Base-by-base conservation (phyloP, 1,139 yeast genomes). In the Waltiozyma sp. region DNA sequence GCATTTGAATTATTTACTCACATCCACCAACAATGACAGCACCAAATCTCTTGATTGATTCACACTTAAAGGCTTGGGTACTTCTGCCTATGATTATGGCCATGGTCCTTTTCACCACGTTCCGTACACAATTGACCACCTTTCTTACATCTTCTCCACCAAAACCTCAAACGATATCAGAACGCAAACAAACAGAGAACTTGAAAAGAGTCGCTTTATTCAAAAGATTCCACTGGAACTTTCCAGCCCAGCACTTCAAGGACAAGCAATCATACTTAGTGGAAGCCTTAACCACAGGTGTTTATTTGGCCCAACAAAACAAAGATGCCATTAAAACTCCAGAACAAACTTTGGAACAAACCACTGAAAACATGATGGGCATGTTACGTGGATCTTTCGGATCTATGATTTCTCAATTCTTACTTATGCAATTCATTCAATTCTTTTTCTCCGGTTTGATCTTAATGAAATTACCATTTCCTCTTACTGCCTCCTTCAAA, bases 401-500 rank as follows among this genome's bases (percentile, higher is more conserved):
- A 60, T 85, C 79, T 62, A 86, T 81, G 59, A 75, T 88, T 18
- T 96, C 97, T 1, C 97, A 91, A 63, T 87, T 96, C 0, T 61
- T 88, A 40, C 82, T 89, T 53, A 89, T 91, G 96, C 89, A 89
- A 52, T 91, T 96, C 96, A 91, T 89, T 51, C 87, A 87, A 59
- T 86, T 80, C 54, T 87, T 91, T 65, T 91, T 88, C 61, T 88
- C 93, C 9, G 97, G 96, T 1, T 87, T 88, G 55, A 83, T 91
- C 19, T 75, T 89, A 41, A 85, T 82, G 81, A 75, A 77, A 56
- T 61, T 82, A 42, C 91, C 91, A 19, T 82, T 82, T 62, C 95
- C 96, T 2, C 65, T 91, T 43, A 91, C 98, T 0, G 73, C 81
- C 38, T 80, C 93, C 47, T 91, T 91, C 68, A 91, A 91, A 61